Evolutionary conservation across 2,329 filamentous ascomycete species (phyloP), one percentile per base, ranked within the genome.

Genomic region (Phaeosphaeriaceae sp.): DNA sequence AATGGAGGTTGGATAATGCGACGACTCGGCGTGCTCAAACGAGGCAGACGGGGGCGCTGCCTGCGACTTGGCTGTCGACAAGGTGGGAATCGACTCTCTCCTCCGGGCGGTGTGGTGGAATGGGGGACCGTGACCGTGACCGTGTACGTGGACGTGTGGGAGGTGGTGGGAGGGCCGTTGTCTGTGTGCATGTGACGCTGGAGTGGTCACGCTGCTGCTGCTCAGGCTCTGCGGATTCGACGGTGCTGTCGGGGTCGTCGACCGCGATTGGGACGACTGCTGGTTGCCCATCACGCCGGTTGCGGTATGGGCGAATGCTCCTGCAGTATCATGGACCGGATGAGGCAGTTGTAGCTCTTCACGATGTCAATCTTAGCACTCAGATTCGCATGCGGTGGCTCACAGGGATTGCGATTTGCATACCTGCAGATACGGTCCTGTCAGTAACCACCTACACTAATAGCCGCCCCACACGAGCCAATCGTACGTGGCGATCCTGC

Each of bases 121-220:
- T 52, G 59, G 52, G 34, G 54, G 43, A n/a, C n/a, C n/a, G n/a
- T n/a, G n/a, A n/a, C n/a, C n/a, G n/a, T n/a, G n/a, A n/a, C n/a
- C n/a, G n/a, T n/a, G n/a, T n/a, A n/a, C n/a, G 55, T 58, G 48
- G 56, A 56, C 75, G 79, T 64, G 76, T 74, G 35, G 66, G 73
- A 76, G 66, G 79, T 79, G 59, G 17, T 28, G 12, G 4, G 35
- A 18, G 16, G 20, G 6, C n/a, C 26, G 38, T 23, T 46, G 38
- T 15, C 17, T 41, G 43, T 37, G 37, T 15, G 28, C 48, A 46
- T 54, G 48, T 48, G 47, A 51, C 47, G 36, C 17, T 15, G 43
- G 26, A 9, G 29, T 28, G 30, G 29, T 34, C 47, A 46, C 52
- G 52, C 55, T 56, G 48, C 60, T 63, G 52, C 55, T 56, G 48